Evolutionary conservation across 495 filamentous ascomycete species (phyloP), one percentile per base, ranked within the genome.

Genomic region (Neurospora terricola): DNA sequence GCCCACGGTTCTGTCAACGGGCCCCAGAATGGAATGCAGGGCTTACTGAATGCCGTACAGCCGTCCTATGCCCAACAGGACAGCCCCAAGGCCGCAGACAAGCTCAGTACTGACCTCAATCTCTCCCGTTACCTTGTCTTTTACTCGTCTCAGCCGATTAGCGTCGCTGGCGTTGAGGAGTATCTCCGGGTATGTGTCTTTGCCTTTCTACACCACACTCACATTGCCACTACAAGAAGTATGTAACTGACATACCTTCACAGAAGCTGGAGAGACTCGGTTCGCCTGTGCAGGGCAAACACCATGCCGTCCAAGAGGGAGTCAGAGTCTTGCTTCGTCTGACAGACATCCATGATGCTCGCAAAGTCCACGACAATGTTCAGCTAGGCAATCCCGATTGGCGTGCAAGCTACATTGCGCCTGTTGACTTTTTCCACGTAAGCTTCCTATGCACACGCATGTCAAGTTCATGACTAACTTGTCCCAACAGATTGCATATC

Each of bases 261-360:
- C 42, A 84, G 83, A 80, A 81, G 18, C 70, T 84, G 12, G 79
- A 81, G 59, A 73, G 73, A n/a, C 39, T 76, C 14, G 82, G 79
- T 3, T 72, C 75, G 21, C 71, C 74, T 3, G 73, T 75, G 71
- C 74, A 79, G 23, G 81, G 83, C 39, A 79, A 73, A 38, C 77
- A 77, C 71, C 74, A 79, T 21, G 68, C 80, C 8, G 74, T 81
- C 18, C 48, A 78, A 1, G 70, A 72, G 38, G 75, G 73, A 12
- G 78, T 77, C 54, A 77, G 76, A 45, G 82, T 90, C n/a, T 89
- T 86, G 75, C 77, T 91, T 70, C 85, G 81, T 5, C 87, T 90
- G 74, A 78, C 82, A 16, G 87, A 92, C 73, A 86, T 91, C 62
- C 83, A 84, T 71, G 88, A 90, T 76, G 85, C 88, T 38, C 84